These are phyloP conservation scores for Geranium rotundifolium DNA, from an alignment of 345 rosid species.

Conservation along the genomic window DNA sequence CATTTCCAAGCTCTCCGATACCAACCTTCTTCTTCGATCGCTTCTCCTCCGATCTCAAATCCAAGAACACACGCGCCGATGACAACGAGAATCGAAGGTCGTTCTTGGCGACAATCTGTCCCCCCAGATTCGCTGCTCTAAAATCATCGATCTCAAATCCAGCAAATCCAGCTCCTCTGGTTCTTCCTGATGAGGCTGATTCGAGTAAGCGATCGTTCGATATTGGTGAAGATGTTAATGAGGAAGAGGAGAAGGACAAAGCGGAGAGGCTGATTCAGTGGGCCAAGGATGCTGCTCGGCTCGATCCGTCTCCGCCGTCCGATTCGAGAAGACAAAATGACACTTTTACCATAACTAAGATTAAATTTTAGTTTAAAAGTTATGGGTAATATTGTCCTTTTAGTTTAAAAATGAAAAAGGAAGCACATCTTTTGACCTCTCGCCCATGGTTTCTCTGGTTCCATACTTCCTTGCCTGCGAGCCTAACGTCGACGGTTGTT, in stretches of 20 bases:
- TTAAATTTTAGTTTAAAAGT: too few species aligned
- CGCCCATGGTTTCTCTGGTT: too few species aligned
- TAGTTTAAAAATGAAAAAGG: too few species aligned
- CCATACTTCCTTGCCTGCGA: too few species aligned
- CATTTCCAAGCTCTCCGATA: slow-evolving; percentile 69
- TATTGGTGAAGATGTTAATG: background rate
- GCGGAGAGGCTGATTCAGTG: slow-evolving; percentile 72
- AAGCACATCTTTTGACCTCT: too few species aligned
- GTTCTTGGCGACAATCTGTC: slow-evolving; percentile 41
- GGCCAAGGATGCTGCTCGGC: slow-evolving; percentile 80
- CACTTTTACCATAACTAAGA: too few species aligned
- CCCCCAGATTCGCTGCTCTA: slow-evolving; percentile 57
- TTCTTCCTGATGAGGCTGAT: background rate
- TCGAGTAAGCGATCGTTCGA: background rate
- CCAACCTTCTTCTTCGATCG: slow-evolving; percentile 18
- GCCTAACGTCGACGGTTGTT: too few species aligned
- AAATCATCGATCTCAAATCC: slow-evolving; percentile 31
- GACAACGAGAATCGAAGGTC: slow-evolving; percentile 14
- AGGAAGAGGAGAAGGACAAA: slow-evolving; percentile 43
- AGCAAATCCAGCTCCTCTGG: background rate
- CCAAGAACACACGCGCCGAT: background rate
- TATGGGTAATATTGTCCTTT: too few species aligned
- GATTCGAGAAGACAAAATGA: too few species aligned
- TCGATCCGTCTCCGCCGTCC: slow-evolving; percentile 69
- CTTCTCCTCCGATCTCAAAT: background rate